phyloP scores from a whole-genome alignment of 768 basidiomycete species.

The Amanita polypyramis region DNA sequence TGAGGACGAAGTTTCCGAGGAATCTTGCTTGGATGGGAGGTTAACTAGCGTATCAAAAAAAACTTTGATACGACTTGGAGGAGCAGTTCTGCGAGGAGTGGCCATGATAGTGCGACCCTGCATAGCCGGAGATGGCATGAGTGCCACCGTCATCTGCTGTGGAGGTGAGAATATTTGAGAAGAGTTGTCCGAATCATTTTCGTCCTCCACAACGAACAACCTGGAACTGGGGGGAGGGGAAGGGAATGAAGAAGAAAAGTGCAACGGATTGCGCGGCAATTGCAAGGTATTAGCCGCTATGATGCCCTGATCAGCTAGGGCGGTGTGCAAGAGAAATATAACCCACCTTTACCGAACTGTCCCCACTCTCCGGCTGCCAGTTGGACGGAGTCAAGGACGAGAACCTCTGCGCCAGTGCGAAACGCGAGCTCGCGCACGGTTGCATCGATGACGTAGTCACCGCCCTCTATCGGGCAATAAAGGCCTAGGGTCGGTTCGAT shows the following conservation, averaged over 20 bases:
- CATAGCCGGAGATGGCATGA: constrained; percentile 26
- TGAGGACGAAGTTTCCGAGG: constrained; percentile 17
- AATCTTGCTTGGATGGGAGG: constrained; percentile 25
- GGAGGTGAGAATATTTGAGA: constrained; percentile 21
- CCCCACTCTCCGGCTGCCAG: constrained; percentile 87
- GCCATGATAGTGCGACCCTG: constrained; percentile 30
- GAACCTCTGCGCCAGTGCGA: constrained; percentile 66
- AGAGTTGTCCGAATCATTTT: constrained; percentile 27
- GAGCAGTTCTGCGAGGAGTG: constrained; percentile 28
- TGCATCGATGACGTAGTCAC: constrained; percentile 70
- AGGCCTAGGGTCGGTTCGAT: constrained; percentile 77
- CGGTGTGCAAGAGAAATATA: constrained; percentile 2
- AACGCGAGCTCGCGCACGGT: constrained; percentile 73
- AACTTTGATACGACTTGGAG: constrained; percentile 48
- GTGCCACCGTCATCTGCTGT: constrained; percentile 31
- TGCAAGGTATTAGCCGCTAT: constrained; percentile 62
- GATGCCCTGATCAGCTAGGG: neutral
- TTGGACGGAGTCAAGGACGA: constrained; percentile 76
- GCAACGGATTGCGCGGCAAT: constrained; percentile 67
- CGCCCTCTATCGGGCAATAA: constrained; percentile 81
- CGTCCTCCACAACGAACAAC: constrained; percentile 33
- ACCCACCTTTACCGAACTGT: constrained; percentile 65
- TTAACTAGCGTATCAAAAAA: constrained; percentile 79
- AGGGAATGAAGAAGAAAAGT: constrained; percentile 35
- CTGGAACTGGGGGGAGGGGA: constrained; percentile 15